Evolutionary conservation across 345 rosid species (phyloP).

Genomic region (Lagerstroemia speciosa): DNA sequence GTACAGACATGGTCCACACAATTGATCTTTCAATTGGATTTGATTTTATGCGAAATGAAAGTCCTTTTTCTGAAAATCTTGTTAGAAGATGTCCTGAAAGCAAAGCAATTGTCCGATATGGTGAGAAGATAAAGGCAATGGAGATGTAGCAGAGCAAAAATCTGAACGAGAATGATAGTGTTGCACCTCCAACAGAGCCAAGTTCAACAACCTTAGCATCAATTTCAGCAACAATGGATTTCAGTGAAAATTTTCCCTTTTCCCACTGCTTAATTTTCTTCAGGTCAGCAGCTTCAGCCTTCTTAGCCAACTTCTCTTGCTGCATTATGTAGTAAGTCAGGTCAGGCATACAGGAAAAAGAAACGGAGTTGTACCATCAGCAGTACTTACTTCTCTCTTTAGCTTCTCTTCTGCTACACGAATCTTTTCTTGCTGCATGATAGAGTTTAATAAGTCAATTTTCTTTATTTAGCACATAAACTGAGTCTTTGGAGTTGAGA

Average conservation of each 20-base stretch:
- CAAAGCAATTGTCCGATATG: conserved; percentile 6
- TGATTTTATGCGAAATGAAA: conserved; percentile 50
- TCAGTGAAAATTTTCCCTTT: conserved; percentile 76
- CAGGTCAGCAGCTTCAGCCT: conserved; percentile 75
- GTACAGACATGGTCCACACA: conserved; percentile 72
- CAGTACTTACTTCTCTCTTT: conserved; percentile 54
- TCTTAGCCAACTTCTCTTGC: conserved; percentile 77
- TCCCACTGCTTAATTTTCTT: conserved; percentile 80
- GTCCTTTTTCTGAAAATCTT: conserved; percentile 76
- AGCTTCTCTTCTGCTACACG: conserved; percentile 59
- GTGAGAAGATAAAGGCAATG: conserved; percentile 18
- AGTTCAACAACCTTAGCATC: conserved; percentile 75
- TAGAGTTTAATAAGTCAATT: background rate
- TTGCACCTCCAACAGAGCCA: conserved; percentile 75
- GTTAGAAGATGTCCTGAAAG: conserved; percentile 71
- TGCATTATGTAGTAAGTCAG: conserved; percentile 27
- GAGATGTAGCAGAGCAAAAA: conserved; percentile 4
- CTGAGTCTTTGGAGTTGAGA: background rate
- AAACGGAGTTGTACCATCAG: background rate
- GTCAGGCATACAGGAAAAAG: conserved; percentile 9
- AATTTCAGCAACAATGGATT: conserved; percentile 75
- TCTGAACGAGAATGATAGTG: conserved; percentile 6
- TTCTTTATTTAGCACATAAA: background rate
- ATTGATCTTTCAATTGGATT: conserved; percentile 83
- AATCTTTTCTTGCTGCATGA: conserved; percentile 23